Conservation (phyloP, 2,329 filamentous ascomycete species). For the Neonectria coccinea region DNA sequence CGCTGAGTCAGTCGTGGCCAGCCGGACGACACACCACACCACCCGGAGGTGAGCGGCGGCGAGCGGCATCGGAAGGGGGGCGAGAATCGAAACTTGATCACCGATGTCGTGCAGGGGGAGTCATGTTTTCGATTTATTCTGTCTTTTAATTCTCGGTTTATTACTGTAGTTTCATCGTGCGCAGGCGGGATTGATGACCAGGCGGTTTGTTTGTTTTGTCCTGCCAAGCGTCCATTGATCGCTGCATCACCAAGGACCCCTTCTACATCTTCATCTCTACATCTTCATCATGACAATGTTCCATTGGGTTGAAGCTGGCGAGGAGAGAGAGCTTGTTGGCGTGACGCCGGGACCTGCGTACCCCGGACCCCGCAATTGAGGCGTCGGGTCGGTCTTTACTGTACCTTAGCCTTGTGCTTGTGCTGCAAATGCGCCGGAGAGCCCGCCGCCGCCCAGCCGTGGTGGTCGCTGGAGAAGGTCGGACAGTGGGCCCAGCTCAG, state of each 20-base stretch:
- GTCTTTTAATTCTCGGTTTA: constrained; percentile 3
- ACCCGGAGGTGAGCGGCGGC: constrained; percentile 19
- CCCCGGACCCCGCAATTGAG: constrained; percentile 41
- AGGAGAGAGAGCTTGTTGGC: constrained; percentile 5
- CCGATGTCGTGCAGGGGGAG: constrained; percentile 6
- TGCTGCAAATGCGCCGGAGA: constrained; percentile 3
- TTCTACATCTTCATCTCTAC: too few species aligned
- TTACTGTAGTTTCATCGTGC: constrained; percentile 5
- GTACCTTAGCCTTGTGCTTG: background rate
- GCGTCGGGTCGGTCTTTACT: background rate
- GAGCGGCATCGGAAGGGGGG: constrained; percentile 24
- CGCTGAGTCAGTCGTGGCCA: constrained; percentile 26
- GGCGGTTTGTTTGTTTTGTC: background rate
- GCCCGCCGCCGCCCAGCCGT: background rate
- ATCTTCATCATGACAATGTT: background rate
- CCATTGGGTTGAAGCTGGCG: background rate
- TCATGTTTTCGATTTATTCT: background rate
- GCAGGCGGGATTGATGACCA: background rate
- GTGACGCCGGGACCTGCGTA: constrained; percentile 32
- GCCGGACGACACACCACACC: constrained; percentile 20
- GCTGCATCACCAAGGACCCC: background rate
- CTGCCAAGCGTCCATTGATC: background rate
- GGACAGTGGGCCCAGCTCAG: background rate
- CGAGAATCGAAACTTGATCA: constrained; percentile 1
- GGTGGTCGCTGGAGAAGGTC: background rate